Base-by-base conservation (phyloP, 345 rosid species). In the Ricinus communis region DNA sequence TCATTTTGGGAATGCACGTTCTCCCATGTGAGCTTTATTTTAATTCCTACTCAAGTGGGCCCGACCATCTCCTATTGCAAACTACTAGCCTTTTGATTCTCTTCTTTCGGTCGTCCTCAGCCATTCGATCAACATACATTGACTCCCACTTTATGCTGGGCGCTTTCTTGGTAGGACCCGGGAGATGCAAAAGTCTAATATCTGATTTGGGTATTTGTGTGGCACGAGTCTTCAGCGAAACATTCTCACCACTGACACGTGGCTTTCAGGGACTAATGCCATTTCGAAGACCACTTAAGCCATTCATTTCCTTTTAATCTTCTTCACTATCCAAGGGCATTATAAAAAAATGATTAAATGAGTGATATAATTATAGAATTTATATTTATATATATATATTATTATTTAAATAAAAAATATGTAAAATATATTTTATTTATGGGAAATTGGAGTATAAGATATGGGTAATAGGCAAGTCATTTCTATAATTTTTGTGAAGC, bases 21-120 rank as follows among this genome's bases (percentile, higher is more conserved):
- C 72, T 74, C 51, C 67, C 72, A 74, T 74, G 77, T 74, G 71
- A 58, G 46, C 25, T 59, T 51, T 67, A 67, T 61, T 41, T 41
- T 57, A 13, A 15, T 10, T 61, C 2, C 63, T 31, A 9, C 5
- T 5, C 33, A 50, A n/a, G 5, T 13, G 52, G 52, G n/a, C 27
- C 62, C 51, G 19, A 7, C 7, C 6, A 15, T 8, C 25, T 3
- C 28, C 18, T 51, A 51, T 38, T 13, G 8, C 66, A 22, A 24
- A 5, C 15, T 6, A 3, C 0, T 4, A 21, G 8, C 49, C 24
- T 24, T n/a, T 45, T 22, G 19, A 24, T 63, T 25, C 8, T 16
- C 5, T 31, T 31, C 41, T 18, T 33, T 31, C 15, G 57, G 1
- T 2, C 6, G 6, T 5, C 13, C 4, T 13, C 50, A 63, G 36